Percentiles rank a stretch among this genome's conserved stretches.
phyloP scores from a whole-genome alignment of 257 asterid genomes.

The Cinchona pubescens region DNA sequence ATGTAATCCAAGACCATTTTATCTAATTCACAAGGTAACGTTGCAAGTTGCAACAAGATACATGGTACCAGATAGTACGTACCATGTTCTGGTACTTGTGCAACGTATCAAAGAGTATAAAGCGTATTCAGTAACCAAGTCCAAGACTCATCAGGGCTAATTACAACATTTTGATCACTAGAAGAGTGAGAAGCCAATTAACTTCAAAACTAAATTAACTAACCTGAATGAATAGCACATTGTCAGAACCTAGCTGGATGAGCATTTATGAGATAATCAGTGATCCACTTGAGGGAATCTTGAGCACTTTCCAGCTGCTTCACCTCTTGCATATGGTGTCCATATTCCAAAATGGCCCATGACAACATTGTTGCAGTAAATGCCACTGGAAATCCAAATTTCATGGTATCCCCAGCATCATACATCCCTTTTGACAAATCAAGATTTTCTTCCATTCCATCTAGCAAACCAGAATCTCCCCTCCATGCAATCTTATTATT shows the following conservation, averaged over 20 bases:
- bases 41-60: no score
- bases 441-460: constrained; percentile 48
- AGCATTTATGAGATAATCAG: constrained; percentile 58
- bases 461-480: constrained; percentile 55
- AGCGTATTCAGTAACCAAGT: no score
- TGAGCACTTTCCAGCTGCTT: constrained; percentile 38
- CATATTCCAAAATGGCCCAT: constrained; percentile 57
- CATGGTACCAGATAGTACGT: no score
- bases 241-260: constrained; percentile 58
- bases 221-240: constrained; percentile 59
- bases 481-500: constrained; percentile 56
- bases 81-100: no score
- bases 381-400: constrained; percentile 71
- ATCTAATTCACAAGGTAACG: no score
- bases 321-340: constrained; percentile 35
- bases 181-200: background rate
- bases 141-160: background rate
- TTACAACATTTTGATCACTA: background rate
- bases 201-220: background rate
- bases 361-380: constrained; percentile 65
- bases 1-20: no score
- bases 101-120: no score
- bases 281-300: constrained; percentile 56
- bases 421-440: constrained; percentile 57
- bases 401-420: constrained; percentile 63